These are phyloP conservation scores for Malassezia obtusa DNA, from an alignment of 1,284 basidiomycete species.

Conservation along the genomic window DNA sequence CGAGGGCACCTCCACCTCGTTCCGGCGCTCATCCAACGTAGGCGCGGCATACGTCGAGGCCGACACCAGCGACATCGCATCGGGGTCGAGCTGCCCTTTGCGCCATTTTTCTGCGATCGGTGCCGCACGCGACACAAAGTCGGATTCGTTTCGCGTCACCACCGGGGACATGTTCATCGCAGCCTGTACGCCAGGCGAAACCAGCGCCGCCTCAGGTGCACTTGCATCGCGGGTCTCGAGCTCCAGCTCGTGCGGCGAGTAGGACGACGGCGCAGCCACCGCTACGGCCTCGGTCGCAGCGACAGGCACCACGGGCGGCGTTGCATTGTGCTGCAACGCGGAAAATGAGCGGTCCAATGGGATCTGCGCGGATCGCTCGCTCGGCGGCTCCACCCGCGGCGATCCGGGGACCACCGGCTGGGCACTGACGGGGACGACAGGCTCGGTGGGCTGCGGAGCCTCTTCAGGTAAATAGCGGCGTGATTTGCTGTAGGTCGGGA, in stretches of 20 bases:
- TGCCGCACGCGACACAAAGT: not conserved
- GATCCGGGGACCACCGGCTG: not conserved
- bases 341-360: too few species aligned
- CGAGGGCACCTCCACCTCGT: not conserved
- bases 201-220: not conserved
- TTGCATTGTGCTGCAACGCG: too few species aligned
- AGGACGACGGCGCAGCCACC: too few species aligned
- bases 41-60: not conserved
- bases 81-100: not conserved
- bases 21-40: not conserved
- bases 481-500: too few species aligned
- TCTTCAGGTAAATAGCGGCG: too few species aligned
- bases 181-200: not conserved
- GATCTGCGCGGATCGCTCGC: too few species aligned
- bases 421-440: not conserved
- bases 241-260: too few species aligned
- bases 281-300: too few species aligned
- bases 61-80: not conserved
- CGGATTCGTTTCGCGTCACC: not conserved
- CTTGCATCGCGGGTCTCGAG: too few species aligned
- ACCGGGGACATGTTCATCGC: not conserved
- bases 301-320: too few species aligned
- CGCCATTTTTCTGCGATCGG: conserved; percentile 1
- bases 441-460: not conserved
- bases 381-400: not conserved